Conservation (phyloP, 1,284 basidiomycete species). For the Ustilago hordei region DNA sequence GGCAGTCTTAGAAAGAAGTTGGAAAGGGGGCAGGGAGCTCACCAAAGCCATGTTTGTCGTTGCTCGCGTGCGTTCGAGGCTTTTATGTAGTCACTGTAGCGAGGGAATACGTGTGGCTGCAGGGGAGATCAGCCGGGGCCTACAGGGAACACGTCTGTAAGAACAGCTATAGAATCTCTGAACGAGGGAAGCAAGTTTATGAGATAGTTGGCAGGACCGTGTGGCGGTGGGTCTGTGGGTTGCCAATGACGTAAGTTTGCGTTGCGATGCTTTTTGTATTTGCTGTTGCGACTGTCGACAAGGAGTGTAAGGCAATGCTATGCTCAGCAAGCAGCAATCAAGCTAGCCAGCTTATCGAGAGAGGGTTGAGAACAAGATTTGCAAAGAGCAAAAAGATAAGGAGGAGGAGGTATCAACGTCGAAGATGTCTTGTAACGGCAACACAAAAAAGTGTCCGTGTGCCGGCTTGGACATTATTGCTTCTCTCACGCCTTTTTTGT, state of each 20-base stretch:
- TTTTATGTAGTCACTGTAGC: constrained; percentile 2
- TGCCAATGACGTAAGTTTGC: neutral
- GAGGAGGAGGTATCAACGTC: neutral
- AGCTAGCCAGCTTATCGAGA: neutral
- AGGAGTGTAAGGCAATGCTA: neutral
- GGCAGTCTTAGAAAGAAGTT: neutral
- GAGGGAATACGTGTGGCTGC: neutral
- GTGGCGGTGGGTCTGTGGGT: constrained; percentile 9
- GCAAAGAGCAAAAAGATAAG: neutral
- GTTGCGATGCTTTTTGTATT: constrained; percentile 6
- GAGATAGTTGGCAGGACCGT: constrained; percentile 6
- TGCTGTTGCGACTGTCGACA: neutral
- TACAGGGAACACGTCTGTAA: neutral
- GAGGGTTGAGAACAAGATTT: neutral
- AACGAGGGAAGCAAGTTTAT: neutral
- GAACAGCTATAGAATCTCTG: neutral
- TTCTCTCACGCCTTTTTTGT: constrained; percentile 1
- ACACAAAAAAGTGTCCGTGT: constrained; percentile 8
- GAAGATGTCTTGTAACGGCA: neutral
- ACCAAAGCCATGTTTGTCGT: constrained; percentile 41
- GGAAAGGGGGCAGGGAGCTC: constrained; percentile 6
- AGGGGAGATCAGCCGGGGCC: neutral
- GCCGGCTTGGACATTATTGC: constrained; percentile 4
- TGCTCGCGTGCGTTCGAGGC: constrained; percentile 14
- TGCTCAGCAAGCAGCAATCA: constrained; percentile 1